Evolutionary conservation across 2,329 filamentous ascomycete species (phyloP), one percentile per base, ranked within the genome.

Genomic region (Zasmidium citrigriseum): DNA sequence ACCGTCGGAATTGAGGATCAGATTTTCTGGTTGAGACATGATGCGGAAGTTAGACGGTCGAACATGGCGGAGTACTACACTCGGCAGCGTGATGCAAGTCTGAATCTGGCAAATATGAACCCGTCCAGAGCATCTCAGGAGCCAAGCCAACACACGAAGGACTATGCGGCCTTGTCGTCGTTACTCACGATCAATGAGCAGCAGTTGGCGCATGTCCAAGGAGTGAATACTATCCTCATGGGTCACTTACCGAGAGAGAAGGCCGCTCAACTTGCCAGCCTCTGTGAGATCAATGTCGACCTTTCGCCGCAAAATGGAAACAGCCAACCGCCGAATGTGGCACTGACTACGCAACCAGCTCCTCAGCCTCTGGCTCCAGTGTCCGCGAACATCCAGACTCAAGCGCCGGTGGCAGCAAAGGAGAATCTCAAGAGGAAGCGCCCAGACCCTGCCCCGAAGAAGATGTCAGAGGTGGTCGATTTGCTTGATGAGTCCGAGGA

Each of bases 401-500:
- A 27, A 3, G 18, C 20, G n/a, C 29, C 45, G 45, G 14, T 2
- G 23, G 52, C 25, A 12, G 22, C 25, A 10, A 1, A 7, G 20
- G 3, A 29, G 29, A 18, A 3, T 4, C 34, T 50, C 44, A 54
- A 54, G 47, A 52, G 49, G 14, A 57, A 57, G 41, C 55, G 49
- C 16, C 23, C 23, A 2, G 21, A 34, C 9, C 11, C 44, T 18
- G 45, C 22, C 22, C 23, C 21, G 5, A 34, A 34, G 44, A 52
- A 47, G 12, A 50, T 47, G 25, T 24, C 27, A 14, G 55, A 59
- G 20, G 47, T 59, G 5, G 51, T 55, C 3, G 44, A 44, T 14
- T 16, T 46, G n/a, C 29, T 50, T 1, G 50, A 55, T 5, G 54
- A 60, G 1, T 55, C 59, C 9, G 58, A 65, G 10, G 61, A 63